Conservation (phyloP, 768 basidiomycete genomes). For the Hortiboletus flavorubellus region DNA sequence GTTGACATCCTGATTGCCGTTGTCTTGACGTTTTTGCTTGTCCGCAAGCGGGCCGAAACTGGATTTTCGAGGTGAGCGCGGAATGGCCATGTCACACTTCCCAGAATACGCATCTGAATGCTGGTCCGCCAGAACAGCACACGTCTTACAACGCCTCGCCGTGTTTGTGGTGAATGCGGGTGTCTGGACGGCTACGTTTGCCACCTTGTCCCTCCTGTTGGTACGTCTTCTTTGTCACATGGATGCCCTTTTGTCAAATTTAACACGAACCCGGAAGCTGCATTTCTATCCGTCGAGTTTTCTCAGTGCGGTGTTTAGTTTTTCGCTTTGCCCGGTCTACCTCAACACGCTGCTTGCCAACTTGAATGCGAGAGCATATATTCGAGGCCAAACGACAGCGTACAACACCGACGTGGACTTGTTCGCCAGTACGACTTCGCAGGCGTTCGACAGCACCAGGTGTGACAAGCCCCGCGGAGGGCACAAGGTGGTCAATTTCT, state of each 20-base stretch:
- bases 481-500: background rate
- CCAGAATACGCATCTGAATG: background rate
- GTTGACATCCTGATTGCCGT: constrained; percentile 6
- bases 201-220: constrained; percentile 44
- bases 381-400: background rate
- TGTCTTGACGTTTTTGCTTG: constrained; percentile 6
- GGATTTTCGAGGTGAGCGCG: background rate
- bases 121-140: constrained; percentile 1
- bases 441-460: no score
- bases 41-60: background rate
- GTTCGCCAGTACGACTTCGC: background rate
- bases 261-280: background rate
- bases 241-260: background rate
- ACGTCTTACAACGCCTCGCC: constrained; percentile 6
- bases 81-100: no score
- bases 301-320: background rate
- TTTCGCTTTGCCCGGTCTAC: constrained; percentile 10
- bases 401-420: background rate
- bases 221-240: constrained; percentile 32
- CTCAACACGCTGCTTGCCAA: constrained; percentile 9
- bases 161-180: constrained; percentile 22
- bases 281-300: background rate
- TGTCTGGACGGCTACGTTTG: constrained; percentile 47
- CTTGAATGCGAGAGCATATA: constrained; percentile 7
- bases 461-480: background rate